Conservation (phyloP, 805 yeast species). For the Metschnikowia kofuensis region DNA sequence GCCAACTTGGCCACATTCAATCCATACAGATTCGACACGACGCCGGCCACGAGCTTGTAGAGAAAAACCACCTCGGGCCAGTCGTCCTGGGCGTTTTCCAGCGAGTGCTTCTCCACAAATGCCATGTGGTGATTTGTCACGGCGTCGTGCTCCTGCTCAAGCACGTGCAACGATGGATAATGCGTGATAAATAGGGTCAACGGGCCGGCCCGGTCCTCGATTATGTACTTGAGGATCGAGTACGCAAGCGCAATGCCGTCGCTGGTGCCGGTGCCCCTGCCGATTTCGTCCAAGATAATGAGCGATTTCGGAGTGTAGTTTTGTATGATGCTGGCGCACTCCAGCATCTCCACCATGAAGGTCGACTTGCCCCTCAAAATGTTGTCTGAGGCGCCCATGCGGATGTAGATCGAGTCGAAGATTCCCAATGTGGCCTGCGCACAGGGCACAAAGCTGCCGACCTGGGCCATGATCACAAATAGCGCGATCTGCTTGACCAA, state of each 20-base stretch:
- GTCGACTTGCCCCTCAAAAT: slow-evolving; percentile 75
- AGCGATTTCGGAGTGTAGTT: slow-evolving; percentile 55
- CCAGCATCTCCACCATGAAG: slow-evolving; percentile 73
- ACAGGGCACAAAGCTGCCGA: slow-evolving; percentile 78
- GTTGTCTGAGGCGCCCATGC: slow-evolving; percentile 87
- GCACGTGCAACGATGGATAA: slow-evolving; percentile 61
- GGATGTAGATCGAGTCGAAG: slow-evolving; percentile 71
- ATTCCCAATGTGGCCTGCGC: slow-evolving; percentile 57
- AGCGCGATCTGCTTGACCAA: slow-evolving; percentile 73
- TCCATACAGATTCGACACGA: slow-evolving; percentile 66
- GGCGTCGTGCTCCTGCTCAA: slow-evolving; percentile 39
- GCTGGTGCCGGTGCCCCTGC: slow-evolving; percentile 68
- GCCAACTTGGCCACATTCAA: slow-evolving; percentile 82
- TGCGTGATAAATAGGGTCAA: slow-evolving; percentile 81
- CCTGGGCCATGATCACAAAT: slow-evolving; percentile 67
- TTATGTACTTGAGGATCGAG: slow-evolving; percentile 61
- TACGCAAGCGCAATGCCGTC: slow-evolving; percentile 86
- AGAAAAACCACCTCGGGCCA: slow-evolving; percentile 40
- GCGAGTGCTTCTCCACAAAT: slow-evolving; percentile 39
- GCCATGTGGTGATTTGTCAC: slow-evolving; percentile 74
- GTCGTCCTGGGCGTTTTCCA: slow-evolving; percentile 21
- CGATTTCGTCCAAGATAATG: slow-evolving; percentile 71
- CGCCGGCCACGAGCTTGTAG: slow-evolving; percentile 37
- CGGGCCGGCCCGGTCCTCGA: slow-evolving; percentile 38
- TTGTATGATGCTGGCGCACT: slow-evolving; percentile 56